Conservation (phyloP, 192 early-diverging fungal genomes). For the Dissophora ornata region DNA sequence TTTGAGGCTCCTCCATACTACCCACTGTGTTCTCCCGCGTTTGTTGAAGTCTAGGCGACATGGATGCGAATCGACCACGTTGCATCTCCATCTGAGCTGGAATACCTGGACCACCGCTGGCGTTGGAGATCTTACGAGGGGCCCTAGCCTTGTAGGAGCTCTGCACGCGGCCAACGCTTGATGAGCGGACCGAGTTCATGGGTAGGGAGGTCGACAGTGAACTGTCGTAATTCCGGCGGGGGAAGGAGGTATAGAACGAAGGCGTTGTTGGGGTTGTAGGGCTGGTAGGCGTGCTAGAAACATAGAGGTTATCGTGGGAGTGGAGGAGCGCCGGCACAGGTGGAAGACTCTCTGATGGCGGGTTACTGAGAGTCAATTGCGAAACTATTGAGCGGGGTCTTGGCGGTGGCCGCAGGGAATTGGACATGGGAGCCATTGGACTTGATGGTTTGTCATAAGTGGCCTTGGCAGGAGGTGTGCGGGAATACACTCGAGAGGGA, state of each 20-base stretch:
- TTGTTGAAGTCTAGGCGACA: background rate
- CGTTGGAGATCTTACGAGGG: background rate
- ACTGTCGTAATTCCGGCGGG: constrained; percentile 11
- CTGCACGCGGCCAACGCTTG: constrained; percentile 27
- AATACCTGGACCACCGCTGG: background rate
- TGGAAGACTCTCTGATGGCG: constrained; percentile 42
- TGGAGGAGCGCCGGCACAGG: constrained; percentile 39
- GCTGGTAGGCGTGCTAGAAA: constrained; percentile 36
- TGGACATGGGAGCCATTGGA: background rate
- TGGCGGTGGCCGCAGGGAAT: constrained; percentile 37
- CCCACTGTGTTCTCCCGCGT: background rate
- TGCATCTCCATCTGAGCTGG: constrained; percentile 8
- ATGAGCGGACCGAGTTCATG: constrained; percentile 11
- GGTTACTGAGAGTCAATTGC: constrained; percentile 35
- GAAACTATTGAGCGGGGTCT: constrained; percentile 45
- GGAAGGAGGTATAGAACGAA: constrained; percentile 8
- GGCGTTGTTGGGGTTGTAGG: constrained; percentile 40
- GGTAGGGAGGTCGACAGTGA: constrained; percentile 20
- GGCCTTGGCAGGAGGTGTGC: constrained; percentile 26
- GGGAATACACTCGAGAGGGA: background rate
- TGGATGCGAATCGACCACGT: background rate
- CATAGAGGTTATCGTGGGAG: constrained; percentile 22
- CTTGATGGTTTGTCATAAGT: too few relatives aligned
- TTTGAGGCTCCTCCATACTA: constrained; percentile 16
- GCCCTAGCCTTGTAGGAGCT: constrained; percentile 1